These are phyloP conservation scores for Quercus wislizeni DNA, from an alignment of 306 rosid species.

Conservation along the genomic window DNA sequence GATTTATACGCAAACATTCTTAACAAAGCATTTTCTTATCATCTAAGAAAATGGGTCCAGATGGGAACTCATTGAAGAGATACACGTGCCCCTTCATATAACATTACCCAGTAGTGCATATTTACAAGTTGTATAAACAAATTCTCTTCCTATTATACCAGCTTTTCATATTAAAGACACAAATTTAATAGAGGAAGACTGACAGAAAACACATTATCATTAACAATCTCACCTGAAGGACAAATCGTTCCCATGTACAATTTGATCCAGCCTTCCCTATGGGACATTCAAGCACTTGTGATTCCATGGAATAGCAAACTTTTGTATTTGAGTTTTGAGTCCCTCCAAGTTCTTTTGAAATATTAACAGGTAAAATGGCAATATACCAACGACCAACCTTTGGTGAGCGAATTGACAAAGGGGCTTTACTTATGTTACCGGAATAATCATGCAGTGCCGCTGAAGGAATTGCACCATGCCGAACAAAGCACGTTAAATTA, in stretches of 20 bases:
- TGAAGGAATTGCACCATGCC: constrained; percentile 86
- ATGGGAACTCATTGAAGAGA: background rate
- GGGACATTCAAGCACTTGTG: constrained; percentile 71
- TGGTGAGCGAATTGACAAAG: constrained; percentile 68
- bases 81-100: background rate
- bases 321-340: constrained; percentile 27
- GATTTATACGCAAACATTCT: constrained; percentile 4
- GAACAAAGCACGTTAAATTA: constrained; percentile 64
- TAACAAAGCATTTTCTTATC: background rate
- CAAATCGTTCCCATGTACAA: constrained; percentile 63
- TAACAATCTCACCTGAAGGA: constrained; percentile 68
- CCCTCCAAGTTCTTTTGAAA: constrained; percentile 46
- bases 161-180: background rate
- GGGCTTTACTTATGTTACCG: constrained; percentile 46
- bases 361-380: constrained; percentile 47
- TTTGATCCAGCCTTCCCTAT: constrained; percentile 78
- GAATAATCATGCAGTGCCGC: constrained; percentile 63
- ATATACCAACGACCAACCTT: constrained; percentile 75
- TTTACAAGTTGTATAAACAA: background rate
- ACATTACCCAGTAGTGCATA: background rate
- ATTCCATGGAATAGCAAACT: constrained; percentile 71
- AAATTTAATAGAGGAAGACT: constrained; percentile 7
- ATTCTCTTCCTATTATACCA: background rate
- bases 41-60: constrained; percentile 4
- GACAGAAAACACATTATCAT: constrained; percentile 12